Percentiles rank a stretch among this genome's conserved stretches.
Conservation (phyloP, 345 rosid genomes). For the Brassica nigra region DNA sequence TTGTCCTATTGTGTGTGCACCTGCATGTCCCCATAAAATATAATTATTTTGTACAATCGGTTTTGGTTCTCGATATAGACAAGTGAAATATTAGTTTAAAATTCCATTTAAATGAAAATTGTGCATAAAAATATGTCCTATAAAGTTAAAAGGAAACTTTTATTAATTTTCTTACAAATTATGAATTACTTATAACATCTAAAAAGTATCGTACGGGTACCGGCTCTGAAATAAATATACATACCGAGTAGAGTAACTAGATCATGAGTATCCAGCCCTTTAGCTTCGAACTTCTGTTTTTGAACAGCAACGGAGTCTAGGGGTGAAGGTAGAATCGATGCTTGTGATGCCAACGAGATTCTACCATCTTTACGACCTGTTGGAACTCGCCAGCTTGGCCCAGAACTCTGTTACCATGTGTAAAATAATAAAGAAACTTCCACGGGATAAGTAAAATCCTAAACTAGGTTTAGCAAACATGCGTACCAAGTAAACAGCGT, state of each 20-base stretch:
- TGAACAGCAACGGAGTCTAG: conserved; percentile 55
- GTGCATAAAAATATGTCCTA: too few relatives aligned
- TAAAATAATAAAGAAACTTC: neutral
- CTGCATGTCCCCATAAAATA: conserved; percentile 34
- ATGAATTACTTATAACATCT: too few relatives aligned
- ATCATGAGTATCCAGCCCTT: conserved; percentile 65
- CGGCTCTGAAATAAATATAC: neutral
- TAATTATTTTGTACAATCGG: neutral
- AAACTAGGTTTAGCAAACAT: conserved; percentile 4
- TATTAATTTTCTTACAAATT: too few relatives aligned
- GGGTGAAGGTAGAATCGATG: conserved; percentile 60
- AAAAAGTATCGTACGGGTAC: too few relatives aligned
- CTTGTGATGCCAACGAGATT: conserved; percentile 55
- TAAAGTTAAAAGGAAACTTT: too few relatives aligned
- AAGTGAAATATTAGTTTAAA: too few relatives aligned
- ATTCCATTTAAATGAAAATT: too few relatives aligned
- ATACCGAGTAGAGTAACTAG: conserved; percentile 73
- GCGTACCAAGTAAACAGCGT: conserved; percentile 50
- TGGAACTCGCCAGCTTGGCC: conserved; percentile 74
- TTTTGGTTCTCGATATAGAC: neutral
- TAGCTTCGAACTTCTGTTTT: conserved; percentile 64
- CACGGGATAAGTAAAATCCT: neutral
- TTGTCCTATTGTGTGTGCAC: conserved; percentile 78
- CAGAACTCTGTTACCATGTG: conserved; percentile 47
- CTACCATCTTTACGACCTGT: conserved; percentile 81